Conservation (phyloP, 352 stramenopile species). For the Phytophthora sp. region DNA sequence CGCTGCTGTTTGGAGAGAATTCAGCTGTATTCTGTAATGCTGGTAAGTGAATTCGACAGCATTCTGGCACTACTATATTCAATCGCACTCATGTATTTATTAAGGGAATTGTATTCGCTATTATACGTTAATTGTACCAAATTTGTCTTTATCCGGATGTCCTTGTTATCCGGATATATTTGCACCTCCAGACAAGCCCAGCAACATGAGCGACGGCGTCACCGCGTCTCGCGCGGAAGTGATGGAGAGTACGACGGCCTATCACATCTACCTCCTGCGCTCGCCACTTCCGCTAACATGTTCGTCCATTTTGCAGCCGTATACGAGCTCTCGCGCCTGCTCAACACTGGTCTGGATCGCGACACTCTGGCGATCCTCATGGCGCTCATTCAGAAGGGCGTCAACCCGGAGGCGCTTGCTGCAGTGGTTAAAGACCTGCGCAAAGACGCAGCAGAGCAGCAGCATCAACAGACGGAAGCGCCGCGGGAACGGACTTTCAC, state of each 20-base stretch:
- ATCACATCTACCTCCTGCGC: neutral
- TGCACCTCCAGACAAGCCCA: neutral
- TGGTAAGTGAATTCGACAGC: no score
- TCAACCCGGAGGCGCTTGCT: slow-evolving; percentile 90
- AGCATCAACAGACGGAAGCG: slow-evolving; percentile 27
- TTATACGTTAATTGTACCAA: no score
- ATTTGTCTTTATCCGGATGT: no score
- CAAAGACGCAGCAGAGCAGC: slow-evolving; percentile 56
- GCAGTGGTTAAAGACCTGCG: slow-evolving; percentile 91
- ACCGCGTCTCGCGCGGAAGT: slow-evolving; percentile 58
- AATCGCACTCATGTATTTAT: no score
- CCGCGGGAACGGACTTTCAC: slow-evolving; percentile 44
- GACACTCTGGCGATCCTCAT: slow-evolving; percentile 90
- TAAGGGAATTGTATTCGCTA: no score
- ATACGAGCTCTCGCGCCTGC: slow-evolving; percentile 90
- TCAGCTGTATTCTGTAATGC: no score
- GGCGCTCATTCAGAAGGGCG: slow-evolving; percentile 87
- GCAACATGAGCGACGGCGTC: slow-evolving; percentile 42
- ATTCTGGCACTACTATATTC: no score
- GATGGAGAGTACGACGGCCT: slow-evolving; percentile 54
- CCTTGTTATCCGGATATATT: slow-evolving; percentile 21
- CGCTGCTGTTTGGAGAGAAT: no score
- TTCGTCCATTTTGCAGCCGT: slow-evolving; percentile 51
- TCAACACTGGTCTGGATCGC: slow-evolving; percentile 91
- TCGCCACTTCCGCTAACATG: neutral